Base-by-base conservation (phyloP, 129 eudicot species). In the Escallonia herrerae region DNA sequence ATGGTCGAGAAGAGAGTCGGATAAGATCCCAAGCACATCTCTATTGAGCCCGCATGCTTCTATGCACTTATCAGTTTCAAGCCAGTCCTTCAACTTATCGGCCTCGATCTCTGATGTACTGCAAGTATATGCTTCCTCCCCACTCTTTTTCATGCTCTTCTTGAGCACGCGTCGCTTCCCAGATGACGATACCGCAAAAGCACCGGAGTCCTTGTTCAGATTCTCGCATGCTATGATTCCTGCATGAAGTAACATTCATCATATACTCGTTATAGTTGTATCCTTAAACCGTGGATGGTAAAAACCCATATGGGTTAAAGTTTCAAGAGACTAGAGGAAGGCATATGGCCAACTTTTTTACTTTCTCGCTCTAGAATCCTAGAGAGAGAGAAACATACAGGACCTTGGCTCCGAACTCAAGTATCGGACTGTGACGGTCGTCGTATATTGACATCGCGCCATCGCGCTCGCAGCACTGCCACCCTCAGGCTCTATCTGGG, bases 151-250 rank as follows among this genome's bases (percentile, higher is more conserved):
- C 38, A 85, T 74, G 11, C 58, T 72, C 69, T 87, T 86, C 81
- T 91, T 96, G 7, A 91, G 82, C 69, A 91, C 95, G 67, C 97
- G 87, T 14, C 97, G 76, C 60, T 85, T 83, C n/a, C 97, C 97
- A 5, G 81, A 63, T 9, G 90, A 79, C 6, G 97, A 83, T 5
- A 91, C 80, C 4, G 95, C 97, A 53, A 73, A 91, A 1, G 96
- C 86, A 78, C 97, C 87, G 33, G 79, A 63, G 58, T 81, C 96
- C 56, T 87, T 81, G 78, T 73, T 77, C 67, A 91, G n/a, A 46
- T 83, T 72, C 81, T 91, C 95, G 52, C 97, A 91, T 14, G 59
- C 58, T n/a, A 91, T 76, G 41, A 44, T 74, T 48, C 95, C 90
- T 79, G n/a, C 70, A 71, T 11, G 33, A 50, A 52, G 50, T 41